Evolutionary conservation across 202 grass and related monocot species (phyloP).

Genomic region (Brachypodium distachyon): DNA sequence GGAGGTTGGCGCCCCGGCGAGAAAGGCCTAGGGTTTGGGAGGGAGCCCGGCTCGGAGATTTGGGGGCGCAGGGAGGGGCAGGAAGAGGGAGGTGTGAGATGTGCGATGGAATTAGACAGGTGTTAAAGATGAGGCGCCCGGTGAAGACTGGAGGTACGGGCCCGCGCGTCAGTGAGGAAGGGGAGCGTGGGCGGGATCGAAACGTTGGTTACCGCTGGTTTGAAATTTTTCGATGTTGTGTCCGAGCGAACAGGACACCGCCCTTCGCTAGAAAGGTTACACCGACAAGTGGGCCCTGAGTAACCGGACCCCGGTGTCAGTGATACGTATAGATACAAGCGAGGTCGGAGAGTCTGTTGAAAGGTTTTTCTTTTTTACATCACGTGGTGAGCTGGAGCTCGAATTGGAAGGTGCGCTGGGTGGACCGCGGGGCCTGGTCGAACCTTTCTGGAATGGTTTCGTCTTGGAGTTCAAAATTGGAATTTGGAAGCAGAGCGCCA

Average conservation of each 20-base stretch:
- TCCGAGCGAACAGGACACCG: background rate
- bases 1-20: background rate
- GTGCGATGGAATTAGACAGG: background rate
- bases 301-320: fast-evolving
- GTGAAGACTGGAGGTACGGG: background rate
- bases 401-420: too few relatives aligned
- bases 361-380: background rate
- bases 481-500: too few relatives aligned
- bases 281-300: fast-evolving
- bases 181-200: slow-evolving; percentile 30
- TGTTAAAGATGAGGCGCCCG: slow-evolving; percentile 28
- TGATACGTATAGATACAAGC: fast-evolving
- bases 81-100: background rate
- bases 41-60: slow-evolving; percentile 33
- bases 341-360: background rate
- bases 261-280: fast-evolving
- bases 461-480: too few relatives aligned
- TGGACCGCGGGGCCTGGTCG: too few relatives aligned
- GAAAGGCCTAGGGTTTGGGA: slow-evolving; percentile 44
- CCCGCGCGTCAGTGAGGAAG: background rate
- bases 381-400: background rate
- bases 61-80: background rate
- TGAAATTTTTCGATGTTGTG: slow-evolving; percentile 37
- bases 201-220: slow-evolving; percentile 18
- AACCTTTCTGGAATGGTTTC: too few relatives aligned